Evolutionary conservation across 106 monocot genomes (phyloP).

Genomic region (Dendrobium catenatum): DNA sequence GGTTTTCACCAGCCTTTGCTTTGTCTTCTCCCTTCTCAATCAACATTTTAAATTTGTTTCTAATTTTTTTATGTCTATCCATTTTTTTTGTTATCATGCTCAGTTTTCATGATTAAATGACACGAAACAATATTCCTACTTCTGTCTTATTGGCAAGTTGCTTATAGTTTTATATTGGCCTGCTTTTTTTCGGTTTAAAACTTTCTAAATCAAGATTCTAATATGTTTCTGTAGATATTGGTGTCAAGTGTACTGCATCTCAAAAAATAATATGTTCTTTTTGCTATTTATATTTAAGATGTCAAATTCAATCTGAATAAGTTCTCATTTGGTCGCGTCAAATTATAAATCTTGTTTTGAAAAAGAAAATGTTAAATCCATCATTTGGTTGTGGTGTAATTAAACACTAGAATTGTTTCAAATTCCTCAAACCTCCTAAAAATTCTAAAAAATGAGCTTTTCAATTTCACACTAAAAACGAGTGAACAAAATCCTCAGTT

Average conservation of each 20-base stretch:
- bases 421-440: background rate
- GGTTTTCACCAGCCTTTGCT: background rate
- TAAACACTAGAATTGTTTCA: background rate
- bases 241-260: background rate
- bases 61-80: background rate
- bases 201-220: background rate
- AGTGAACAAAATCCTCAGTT: background rate
- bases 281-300: background rate
- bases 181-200: background rate
- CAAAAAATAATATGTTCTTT: background rate
- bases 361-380: background rate
- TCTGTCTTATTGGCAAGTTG: background rate
- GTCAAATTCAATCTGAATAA: background rate
- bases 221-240: background rate
- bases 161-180: background rate
- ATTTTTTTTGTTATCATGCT: background rate
- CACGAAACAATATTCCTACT: background rate
- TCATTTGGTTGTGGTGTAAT: background rate
- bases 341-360: background rate
- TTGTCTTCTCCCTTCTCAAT: background rate
- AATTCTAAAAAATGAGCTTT: background rate
- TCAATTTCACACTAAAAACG: background rate
- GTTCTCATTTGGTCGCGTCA: background rate
- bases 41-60: background rate
- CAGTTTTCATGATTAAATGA: slow-evolving; percentile 1